Percentiles rank a stretch among this genome's conserved stretches.
Conservation (phyloP, 352 stramenopile genomes). For the Globisporangium recalcitrans region DNA sequence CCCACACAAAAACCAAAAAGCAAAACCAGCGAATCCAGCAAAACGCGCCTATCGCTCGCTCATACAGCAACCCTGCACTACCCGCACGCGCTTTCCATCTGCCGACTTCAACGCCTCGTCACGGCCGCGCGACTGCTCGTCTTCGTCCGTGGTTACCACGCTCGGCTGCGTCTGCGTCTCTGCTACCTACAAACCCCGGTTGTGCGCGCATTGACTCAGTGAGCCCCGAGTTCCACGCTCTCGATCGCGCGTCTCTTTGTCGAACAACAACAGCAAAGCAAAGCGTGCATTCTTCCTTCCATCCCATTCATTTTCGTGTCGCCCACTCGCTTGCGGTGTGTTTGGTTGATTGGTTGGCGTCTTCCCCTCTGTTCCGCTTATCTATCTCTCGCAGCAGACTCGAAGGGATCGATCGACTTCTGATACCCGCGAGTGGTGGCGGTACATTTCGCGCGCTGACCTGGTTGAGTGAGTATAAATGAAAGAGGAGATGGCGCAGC, state of each 20-base stretch:
- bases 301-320: neutral
- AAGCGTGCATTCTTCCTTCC: neutral
- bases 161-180: neutral
- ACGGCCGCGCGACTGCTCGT: neutral
- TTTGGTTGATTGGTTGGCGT: neutral
- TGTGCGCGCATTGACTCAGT: neutral
- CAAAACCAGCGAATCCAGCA: too few relatives aligned
- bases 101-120: neutral
- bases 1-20: neutral
- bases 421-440: neutral
- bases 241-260: neutral
- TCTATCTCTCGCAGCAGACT: too few relatives aligned
- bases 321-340: neutral
- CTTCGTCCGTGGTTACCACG: neutral
- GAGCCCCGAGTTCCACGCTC: neutral
- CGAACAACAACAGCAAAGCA: neutral
- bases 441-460: neutral
- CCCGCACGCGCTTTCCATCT: too few relatives aligned
- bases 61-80: too few relatives aligned
- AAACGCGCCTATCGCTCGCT: too few relatives aligned
- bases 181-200: neutral
- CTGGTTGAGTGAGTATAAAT: neutral
- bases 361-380: neutral
- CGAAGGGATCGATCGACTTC: neutral
- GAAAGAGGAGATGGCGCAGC: conserved; percentile 47